These are phyloP conservation scores for Ilex paraguariensis DNA, from an alignment of 305 asterid species.

Conservation along the genomic window DNA sequence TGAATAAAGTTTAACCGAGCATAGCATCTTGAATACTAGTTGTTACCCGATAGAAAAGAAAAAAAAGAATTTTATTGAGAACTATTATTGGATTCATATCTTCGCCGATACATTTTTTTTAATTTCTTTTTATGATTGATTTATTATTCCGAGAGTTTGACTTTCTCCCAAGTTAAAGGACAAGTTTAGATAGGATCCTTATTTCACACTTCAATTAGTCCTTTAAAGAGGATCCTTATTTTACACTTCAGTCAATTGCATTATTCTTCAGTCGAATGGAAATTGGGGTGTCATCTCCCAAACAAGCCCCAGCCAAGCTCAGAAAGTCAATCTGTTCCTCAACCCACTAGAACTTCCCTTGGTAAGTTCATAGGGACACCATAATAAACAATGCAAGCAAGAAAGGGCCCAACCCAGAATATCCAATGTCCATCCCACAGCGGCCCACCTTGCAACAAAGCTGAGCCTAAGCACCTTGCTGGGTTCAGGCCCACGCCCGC, in stretches of 20 bases:
- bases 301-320: neutral
- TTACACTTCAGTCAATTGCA: neutral
- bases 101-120: no score
- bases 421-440: conserved; percentile 2
- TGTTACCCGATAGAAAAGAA: neutral
- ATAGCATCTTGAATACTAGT: no score
- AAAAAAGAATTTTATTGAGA: neutral
- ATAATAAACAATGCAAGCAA: neutral
- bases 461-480: conserved; percentile 1
- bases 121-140: neutral
- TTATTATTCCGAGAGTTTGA: neutral
- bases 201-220: neutral
- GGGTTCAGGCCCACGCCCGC: conserved; percentile 1
- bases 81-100: no score
- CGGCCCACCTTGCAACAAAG: neutral
- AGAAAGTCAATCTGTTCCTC: neutral
- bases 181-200: neutral
- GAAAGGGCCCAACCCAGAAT: neutral
- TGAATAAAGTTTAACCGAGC: no score
- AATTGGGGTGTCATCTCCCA: neutral
- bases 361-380: neutral
- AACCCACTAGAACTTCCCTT: neutral
- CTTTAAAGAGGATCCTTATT: neutral
- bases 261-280: neutral
- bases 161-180: no score